phyloP scores from a whole-genome alignment of 2,329 filamentous ascomycete species.

The Arthrobotrys iridis region DNA sequence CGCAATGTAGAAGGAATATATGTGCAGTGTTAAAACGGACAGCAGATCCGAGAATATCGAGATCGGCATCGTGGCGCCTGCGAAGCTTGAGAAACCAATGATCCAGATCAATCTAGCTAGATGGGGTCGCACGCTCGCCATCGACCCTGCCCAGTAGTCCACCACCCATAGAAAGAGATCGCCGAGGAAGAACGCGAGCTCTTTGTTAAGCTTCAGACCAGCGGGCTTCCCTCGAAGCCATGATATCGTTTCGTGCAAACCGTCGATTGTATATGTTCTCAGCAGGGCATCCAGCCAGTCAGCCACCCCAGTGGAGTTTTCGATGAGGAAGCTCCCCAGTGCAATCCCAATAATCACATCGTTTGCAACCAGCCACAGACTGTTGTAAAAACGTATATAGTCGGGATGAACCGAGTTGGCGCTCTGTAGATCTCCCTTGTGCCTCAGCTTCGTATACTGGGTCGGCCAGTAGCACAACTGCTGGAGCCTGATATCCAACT shows the following conservation, averaged over 20 bases:
- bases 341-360: conserved; percentile 99
- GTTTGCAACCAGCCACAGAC: conserved; percentile 96
- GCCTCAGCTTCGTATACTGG: conserved; percentile 90
- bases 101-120: conserved; percentile 90
- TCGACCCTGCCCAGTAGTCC: conserved; percentile 82
- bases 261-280: conserved; percentile 84
- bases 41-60: conserved; percentile 93
- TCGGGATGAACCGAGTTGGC: conserved; percentile 95
- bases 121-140: conserved; percentile 71
- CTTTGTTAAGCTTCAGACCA: conserved; percentile 92
- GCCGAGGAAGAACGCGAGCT: conserved; percentile 91
- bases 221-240: conserved; percentile 98
- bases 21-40: conserved; percentile 90
- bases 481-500: conserved; percentile 94
- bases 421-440: conserved; percentile 93
- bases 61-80: conserved; percentile 95
- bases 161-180: conserved; percentile 98
- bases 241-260: conserved; percentile 84
- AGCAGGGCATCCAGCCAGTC: conserved; percentile 72
- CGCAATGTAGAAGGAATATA: conserved; percentile 97
- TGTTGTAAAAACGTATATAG: conserved; percentile 99
- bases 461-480: conserved; percentile 99
- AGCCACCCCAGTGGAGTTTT: conserved; percentile 87
- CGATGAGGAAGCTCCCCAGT: conserved; percentile 93
- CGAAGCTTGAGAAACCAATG: conserved; percentile 93